Evolutionary conservation across 805 yeast genomes (phyloP).

Genomic region (Yarrowia deformans): DNA sequence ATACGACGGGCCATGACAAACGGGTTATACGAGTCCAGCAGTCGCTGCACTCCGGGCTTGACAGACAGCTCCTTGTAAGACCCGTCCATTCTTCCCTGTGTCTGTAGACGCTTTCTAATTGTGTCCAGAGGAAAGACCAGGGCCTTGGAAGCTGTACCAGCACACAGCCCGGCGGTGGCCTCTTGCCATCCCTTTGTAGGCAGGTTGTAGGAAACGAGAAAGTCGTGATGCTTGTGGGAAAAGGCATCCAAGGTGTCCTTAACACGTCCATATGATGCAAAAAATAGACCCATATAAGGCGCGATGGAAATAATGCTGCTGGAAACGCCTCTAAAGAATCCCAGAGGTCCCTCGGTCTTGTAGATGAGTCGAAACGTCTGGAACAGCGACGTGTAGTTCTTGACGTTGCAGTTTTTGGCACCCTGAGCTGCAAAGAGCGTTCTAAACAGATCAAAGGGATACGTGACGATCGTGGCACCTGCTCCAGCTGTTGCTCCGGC

Average conservation of each 20-base stretch:
- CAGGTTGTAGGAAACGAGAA: slow-evolving; percentile 41
- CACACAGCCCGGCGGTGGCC: slow-evolving; percentile 71
- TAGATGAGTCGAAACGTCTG: slow-evolving; percentile 51
- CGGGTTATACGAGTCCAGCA: slow-evolving; percentile 45
- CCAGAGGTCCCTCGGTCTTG: slow-evolving; percentile 55
- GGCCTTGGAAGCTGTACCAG: slow-evolving; percentile 78
- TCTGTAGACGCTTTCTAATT: slow-evolving; percentile 77
- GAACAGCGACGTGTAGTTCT: slow-evolving; percentile 46
- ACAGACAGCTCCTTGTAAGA: slow-evolving; percentile 42
- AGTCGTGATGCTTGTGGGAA: slow-evolving; percentile 34
- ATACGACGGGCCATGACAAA: slow-evolving; percentile 52
- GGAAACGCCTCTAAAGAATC: slow-evolving; percentile 59
- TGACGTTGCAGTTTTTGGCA: slow-evolving; percentile 39
- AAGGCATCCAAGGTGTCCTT: slow-evolving; percentile 51
- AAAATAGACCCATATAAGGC: slow-evolving; percentile 75
- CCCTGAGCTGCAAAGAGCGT: slow-evolving; percentile 82
- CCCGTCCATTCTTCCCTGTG: slow-evolving; percentile 53
- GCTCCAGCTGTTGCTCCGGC: slow-evolving; percentile 84
- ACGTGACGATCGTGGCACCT: slow-evolving; percentile 73
- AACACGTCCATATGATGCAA: slow-evolving; percentile 66
- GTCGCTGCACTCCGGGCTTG: slow-evolving; percentile 8
- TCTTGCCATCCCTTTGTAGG: slow-evolving; percentile 49
- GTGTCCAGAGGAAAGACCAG: slow-evolving; percentile 87
- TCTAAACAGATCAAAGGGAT: slow-evolving; percentile 89
- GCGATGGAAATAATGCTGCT: slow-evolving; percentile 68